These are phyloP conservation scores for Rosa multiflora DNA, from an alignment of 306 rosid species.

Conservation along the genomic window DNA sequence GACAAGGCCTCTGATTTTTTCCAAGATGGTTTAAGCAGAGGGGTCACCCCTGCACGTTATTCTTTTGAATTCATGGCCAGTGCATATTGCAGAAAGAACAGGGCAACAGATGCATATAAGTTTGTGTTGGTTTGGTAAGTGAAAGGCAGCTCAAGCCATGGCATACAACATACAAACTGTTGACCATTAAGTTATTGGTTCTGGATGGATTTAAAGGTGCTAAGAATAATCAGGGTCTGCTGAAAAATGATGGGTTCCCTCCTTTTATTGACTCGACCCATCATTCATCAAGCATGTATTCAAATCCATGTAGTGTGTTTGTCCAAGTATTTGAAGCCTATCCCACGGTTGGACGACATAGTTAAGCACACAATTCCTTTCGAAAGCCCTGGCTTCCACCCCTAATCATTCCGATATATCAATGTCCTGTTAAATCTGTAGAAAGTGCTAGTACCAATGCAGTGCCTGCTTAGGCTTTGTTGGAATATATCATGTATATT, in stretches of 20 bases:
- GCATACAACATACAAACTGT: conserved; percentile 61
- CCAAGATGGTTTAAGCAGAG: conserved; percentile 62
- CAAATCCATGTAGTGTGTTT: conserved; percentile 42
- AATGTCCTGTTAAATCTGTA: conserved; percentile 41
- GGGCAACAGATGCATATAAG: conserved; percentile 53
- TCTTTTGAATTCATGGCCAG: conserved; percentile 48
- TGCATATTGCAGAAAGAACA: conserved; percentile 52
- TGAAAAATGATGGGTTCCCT: conserved; percentile 66
- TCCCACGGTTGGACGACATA: conserved; percentile 54
- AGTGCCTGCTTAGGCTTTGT: conserved; percentile 46
- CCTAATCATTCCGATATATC: conserved; percentile 55
- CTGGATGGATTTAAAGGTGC: conserved; percentile 61
- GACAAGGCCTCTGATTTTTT: conserved; percentile 52
- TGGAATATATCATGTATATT: conserved; percentile 21
- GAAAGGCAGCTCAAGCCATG: conserved; percentile 52
- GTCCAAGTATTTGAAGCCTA: conserved; percentile 56
- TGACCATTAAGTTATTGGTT: conserved; percentile 50
- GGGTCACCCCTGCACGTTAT: no score
- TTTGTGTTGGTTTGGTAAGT: conserved; percentile 46
- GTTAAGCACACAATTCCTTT: conserved; percentile 58
- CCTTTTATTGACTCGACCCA: conserved; percentile 43
- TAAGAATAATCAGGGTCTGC: conserved; percentile 50
- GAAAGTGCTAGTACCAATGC: conserved; percentile 37
- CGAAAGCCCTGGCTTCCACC: conserved; percentile 64
- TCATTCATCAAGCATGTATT: conserved; percentile 62